A percentile compares a stretch with the other conserved stretches of the same genome.
Evolutionary conservation across 1,284 basidiomycete genomes (phyloP).

Genomic region (Irpex sp.): DNA sequence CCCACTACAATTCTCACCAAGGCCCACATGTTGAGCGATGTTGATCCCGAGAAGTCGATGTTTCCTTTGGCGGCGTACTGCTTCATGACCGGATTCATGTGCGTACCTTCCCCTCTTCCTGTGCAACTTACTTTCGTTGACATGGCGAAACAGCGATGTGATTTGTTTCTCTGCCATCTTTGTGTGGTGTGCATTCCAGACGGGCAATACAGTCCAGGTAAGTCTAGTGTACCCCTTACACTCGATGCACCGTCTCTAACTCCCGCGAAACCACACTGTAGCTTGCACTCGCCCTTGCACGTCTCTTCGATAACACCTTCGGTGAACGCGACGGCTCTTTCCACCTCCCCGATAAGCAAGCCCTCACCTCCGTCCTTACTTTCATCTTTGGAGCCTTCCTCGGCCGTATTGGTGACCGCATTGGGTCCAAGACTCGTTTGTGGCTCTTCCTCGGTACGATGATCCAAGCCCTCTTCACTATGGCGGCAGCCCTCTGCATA

Average conservation of each 20-base stretch:
- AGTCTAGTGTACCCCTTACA: not conserved
- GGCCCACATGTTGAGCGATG: slow-evolving; percentile 40
- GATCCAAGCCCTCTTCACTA: slow-evolving; percentile 71
- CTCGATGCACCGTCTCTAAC: not conserved
- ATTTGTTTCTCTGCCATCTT: slow-evolving; percentile 79
- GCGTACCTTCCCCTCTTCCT: slow-evolving; percentile 25
- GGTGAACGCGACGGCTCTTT: slow-evolving; percentile 52
- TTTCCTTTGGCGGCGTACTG: slow-evolving; percentile 71
- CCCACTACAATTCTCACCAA: slow-evolving; percentile 23
- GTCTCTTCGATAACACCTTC: slow-evolving; percentile 57
- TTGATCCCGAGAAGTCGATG: slow-evolving; percentile 59
- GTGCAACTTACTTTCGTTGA: not conserved
- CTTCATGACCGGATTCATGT: slow-evolving; percentile 87
- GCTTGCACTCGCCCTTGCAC: slow-evolving; percentile 58
- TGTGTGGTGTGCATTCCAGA: slow-evolving; percentile 88
- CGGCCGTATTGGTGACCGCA: slow-evolving; percentile 67
- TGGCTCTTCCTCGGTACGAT: slow-evolving; percentile 76
- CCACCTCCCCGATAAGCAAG: slow-evolving; percentile 78
- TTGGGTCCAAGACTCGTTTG: slow-evolving; percentile 66
- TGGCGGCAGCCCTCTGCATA: slow-evolving; percentile 64
- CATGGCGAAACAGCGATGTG: slow-evolving; percentile 46
- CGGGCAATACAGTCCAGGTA: slow-evolving; percentile 68
- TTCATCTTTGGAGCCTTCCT: slow-evolving; percentile 74
- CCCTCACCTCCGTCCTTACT: slow-evolving; percentile 68
- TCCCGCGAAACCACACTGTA: slow-evolving; percentile 22